Evolutionary conservation across 306 rosid species (phyloP), one percentile per base, ranked within the genome.

Genomic region (Prunus dulcis): DNA sequence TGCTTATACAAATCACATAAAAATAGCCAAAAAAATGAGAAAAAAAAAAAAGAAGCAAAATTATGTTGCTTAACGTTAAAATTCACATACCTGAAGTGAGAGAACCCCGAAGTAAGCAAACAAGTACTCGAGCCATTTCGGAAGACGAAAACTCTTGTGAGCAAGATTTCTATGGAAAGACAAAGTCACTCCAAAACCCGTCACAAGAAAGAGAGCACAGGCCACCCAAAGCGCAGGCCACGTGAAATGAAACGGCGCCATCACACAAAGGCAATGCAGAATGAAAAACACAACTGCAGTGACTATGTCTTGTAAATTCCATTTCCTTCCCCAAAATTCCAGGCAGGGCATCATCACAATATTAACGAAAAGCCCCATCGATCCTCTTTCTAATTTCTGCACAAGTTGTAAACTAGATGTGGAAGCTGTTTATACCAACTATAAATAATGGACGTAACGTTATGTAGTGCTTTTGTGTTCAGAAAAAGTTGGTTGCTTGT

Each of bases 91-190:
- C 96, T 93, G 92, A 83, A 88, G 89, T 20, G 98, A 93, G n/a
- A 81, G 86, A 71, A 74, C 91, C 0, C 96, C 98, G 47, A 92
- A 88, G 56, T 93, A 91, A 23, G 98, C 93, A 81, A 88, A 93
- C 25, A 76, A 56, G 85, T 91, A 93, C 72, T 93, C 98, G 30
- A 93, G 97, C 90, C 86, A 89, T 72, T 91, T 93, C 20, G 96
- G 98, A 55, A 93, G 86, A 86, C 85, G 89, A 77, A 93, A 93
- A 68, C 97, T 93, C 67, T 85, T 79, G 53, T 93, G 98, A 38
- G 98, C 91, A 60, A 93, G 98, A 73, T 93, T 78, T 60, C 97
- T 82, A 64, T 91, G 98, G 53, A 76, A 93, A 69, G 98, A 91
- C 0, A 90, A 82, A 15, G 98, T 94, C 25, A 91, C 86, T 0